Evolutionary conservation across 768 basidiomycete genomes (phyloP), one percentile per base, ranked within the genome.

Genomic region (Pleurotus salmoneostramineus): DNA sequence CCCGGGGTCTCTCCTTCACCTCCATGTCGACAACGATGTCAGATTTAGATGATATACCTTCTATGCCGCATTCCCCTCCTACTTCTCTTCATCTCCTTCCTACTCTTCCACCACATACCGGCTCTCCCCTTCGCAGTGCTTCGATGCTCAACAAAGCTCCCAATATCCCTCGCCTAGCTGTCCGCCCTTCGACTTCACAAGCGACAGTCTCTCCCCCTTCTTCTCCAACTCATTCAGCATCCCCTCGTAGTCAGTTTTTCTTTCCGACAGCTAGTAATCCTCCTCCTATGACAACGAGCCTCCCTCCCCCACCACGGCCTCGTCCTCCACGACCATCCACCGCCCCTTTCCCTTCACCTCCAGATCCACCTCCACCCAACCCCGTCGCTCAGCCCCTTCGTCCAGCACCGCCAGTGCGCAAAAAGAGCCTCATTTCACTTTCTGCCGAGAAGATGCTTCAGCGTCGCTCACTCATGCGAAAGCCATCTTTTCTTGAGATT

Each of bases 401-500:
- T 61, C 49, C 64, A 64, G n/a, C 65, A 54, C 54, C 62, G 61
- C 59, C 66, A 48, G 59, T 65, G 42, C 63, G 63, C n/a, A 68
- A 61, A 37, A 67, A 58, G 60, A 68, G 37, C 56, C 55, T 73
- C 40, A 69, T 69, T 7, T 65, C 71, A 61, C 56, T 64, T 2
- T 69, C 74, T 14, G 61, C 71, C 17, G 80, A 81, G 50, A 75
- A 71, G 56, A 61, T 64, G n/a, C 64, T 76, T 45, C 77, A 76
- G 58, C 77, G 79, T 47, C 77, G 74, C 49, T 82, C 82, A 5
- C 73, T 89, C 59, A 79, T 85, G 72, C 77, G 77, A 64, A 87
- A 88, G 65, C 83, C 88, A 15, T 89, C 87, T 1, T 90, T 90
- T 68, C 72, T 90, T 49, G 86, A 89, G 36, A 87, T 90, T 58